These are phyloP conservation scores for Apiospora hydei DNA, from an alignment of 2,329 filamentous ascomycete species.

Conservation along the genomic window DNA sequence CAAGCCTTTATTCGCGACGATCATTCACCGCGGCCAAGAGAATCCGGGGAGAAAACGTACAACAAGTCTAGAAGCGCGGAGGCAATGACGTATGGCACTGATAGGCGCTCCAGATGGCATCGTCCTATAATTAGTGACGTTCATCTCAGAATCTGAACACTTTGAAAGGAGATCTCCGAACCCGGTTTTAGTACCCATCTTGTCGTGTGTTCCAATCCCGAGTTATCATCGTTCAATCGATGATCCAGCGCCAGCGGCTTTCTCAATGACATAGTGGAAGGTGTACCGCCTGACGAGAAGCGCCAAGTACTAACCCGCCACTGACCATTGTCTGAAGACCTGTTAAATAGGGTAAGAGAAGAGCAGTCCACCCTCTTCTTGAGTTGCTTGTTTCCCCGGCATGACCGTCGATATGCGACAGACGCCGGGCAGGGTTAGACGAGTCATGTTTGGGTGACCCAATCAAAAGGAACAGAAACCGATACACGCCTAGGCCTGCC, in stretches of 20 bases:
- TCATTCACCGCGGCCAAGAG: not conserved
- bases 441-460: conserved; percentile 9
- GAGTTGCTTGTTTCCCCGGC: not conserved
- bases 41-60: not conserved
- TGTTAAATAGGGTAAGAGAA: not conserved
- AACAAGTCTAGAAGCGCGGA: not conserved
- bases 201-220: not conserved
- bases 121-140: not conserved
- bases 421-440: not conserved
- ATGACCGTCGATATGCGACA: not conserved
- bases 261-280: not conserved
- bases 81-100: not conserved
- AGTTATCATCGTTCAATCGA: not conserved
- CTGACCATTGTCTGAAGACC: not conserved
- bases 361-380: not conserved
- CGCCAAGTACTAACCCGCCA: not conserved
- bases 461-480: not conserved
- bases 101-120: not conserved
- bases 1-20: not conserved
- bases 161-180: not conserved
- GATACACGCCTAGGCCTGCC: not conserved
- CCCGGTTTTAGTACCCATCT: not conserved
- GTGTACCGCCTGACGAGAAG: not conserved
- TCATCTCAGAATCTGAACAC: not conserved
- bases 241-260: not conserved